Conservation (phyloP, 768 basidiomycete species). For the Hemileccinum rubropunctum region DNA sequence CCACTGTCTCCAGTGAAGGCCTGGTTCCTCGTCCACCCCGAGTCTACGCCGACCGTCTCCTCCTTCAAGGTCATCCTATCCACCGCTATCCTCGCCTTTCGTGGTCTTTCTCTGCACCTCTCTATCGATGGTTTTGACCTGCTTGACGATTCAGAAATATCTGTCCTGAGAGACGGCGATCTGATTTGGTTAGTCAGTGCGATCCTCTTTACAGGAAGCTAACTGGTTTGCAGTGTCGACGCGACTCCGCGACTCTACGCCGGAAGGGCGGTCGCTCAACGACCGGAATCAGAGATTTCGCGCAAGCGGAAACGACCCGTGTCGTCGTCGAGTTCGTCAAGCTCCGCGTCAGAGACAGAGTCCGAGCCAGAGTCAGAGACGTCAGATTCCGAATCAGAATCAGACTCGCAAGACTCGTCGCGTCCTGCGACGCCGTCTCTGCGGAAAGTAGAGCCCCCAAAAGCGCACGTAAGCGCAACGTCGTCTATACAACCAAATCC, state of each 20-base stretch:
- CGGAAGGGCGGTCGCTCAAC: not conserved
- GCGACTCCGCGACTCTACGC: not conserved
- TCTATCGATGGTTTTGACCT: conserved; percentile 30
- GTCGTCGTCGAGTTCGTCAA: conserved; percentile 15
- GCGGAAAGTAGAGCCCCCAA: conserved; percentile 7
- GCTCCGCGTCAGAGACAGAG: conserved; percentile 12
- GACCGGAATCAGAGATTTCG: not conserved
- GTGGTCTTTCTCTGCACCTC: conserved; percentile 7
- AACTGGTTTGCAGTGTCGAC: conserved; percentile 19
- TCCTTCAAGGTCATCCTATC: conserved; percentile 22
- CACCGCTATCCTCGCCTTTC: conserved; percentile 11
- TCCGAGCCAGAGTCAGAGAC: conserved; percentile 24
- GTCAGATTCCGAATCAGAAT: conserved; percentile 18
- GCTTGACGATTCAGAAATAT: conserved; percentile 26
- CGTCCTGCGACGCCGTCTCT: not conserved
- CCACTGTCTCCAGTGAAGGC: conserved; percentile 50
- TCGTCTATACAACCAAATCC: conserved; percentile 5
- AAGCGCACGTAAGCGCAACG: conserved; percentile 13
- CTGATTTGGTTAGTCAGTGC: conserved; percentile 21
- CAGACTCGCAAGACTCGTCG: conserved; percentile 9
- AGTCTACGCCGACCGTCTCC: conserved; percentile 4
- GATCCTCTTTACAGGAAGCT: not conserved
- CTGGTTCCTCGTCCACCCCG: conserved; percentile 45
- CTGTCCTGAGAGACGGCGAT: conserved; percentile 27
- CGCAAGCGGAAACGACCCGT: conserved; percentile 28